A percentile compares a stretch with the other conserved stretches of the same genome.
Conservation (phyloP, 2,329 filamentous ascomycete species). For the Beauveria sp. region DNA sequence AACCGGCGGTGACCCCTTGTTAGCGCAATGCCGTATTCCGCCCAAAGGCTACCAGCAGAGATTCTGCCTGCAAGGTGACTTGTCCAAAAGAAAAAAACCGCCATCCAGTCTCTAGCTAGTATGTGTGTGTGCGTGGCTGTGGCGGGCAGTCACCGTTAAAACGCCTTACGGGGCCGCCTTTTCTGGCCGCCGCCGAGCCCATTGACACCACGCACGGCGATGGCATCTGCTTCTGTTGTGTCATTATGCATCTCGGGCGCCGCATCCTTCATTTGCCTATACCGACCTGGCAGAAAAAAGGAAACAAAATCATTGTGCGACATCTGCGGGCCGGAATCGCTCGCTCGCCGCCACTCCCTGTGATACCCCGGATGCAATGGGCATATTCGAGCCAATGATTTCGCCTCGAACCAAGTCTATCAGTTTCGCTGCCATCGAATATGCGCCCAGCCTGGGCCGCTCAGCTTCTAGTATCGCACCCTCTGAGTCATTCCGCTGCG, state of each 20-base stretch:
- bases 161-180: constrained; percentile 1
- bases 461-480: not conserved
- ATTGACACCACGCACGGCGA: not conserved
- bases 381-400: not conserved
- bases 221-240: not conserved
- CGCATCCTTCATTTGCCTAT: not conserved
- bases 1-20: not conserved
- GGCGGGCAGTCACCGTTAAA: not conserved
- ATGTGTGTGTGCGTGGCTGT: not conserved
- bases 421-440: not conserved
- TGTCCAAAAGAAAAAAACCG: not conserved
- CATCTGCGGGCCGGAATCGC: not conserved
- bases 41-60: not conserved
- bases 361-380: not conserved
- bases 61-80: constrained; percentile 5
- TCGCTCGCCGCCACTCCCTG: not conserved
- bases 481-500: constrained; percentile 8
- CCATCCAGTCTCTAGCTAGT: not conserved
- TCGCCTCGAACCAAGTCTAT: not conserved
- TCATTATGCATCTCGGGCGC: not conserved
- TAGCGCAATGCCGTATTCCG: not conserved
- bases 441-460: not conserved
- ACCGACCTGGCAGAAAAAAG: not conserved
- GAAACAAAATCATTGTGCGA: not conserved
- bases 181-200: not conserved